Conservation (phyloP, 306 rosid species). For the Carpinus fangiana region DNA sequence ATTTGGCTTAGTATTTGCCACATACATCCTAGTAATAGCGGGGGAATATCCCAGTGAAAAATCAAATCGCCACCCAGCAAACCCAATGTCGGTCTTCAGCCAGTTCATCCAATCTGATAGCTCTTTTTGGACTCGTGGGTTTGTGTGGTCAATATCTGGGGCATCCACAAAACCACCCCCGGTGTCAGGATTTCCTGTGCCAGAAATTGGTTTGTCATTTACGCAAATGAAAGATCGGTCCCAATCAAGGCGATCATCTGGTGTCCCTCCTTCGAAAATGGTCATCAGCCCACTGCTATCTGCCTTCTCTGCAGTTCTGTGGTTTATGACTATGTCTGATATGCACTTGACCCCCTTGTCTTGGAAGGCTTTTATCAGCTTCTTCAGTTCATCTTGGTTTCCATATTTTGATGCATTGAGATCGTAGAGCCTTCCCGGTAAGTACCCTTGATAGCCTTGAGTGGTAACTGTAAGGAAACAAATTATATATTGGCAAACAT, state of each 20-base stretch:
- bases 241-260: constrained; percentile 2
- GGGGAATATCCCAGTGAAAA: background rate
- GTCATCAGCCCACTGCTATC: background rate
- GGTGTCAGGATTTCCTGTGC: background rate
- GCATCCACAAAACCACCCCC: background rate
- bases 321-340: constrained; percentile 3
- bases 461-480: background rate
- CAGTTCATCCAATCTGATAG: constrained; percentile 12
- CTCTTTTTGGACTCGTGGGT: background rate
- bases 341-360: constrained; percentile 10
- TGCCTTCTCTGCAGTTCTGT: background rate
- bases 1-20: background rate
- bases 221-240: background rate
- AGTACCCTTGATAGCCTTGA: background rate
- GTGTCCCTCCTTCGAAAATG: constrained; percentile 10
- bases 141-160: constrained; percentile 1
- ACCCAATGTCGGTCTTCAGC: background rate
- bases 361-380: background rate
- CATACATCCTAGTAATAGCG: background rate
- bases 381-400: constrained; percentile 6
- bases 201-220: background rate
- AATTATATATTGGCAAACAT: too few species aligned
- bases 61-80: background rate
- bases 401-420: constrained; percentile 1
- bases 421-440: constrained; percentile 11